phyloP scores from a whole-genome alignment of 305 asterid species.

The Rubia balearica region DNA sequence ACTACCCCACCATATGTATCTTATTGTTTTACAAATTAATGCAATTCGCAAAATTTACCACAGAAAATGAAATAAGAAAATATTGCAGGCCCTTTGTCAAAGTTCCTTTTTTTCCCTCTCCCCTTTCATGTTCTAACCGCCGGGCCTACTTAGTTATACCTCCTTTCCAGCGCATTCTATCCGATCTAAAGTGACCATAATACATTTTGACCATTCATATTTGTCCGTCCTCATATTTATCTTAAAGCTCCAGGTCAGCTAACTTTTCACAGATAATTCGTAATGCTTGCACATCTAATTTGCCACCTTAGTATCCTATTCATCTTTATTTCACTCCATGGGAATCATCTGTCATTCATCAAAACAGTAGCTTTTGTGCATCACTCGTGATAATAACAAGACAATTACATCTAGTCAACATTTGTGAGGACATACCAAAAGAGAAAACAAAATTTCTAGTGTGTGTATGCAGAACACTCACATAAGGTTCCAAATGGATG shows the following conservation, averaged over 20 bases:
- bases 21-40: too few relatives aligned
- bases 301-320: not conserved
- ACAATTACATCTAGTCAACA: not conserved
- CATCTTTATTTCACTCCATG: not conserved
- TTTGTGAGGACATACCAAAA: not conserved
- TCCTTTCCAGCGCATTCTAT: not conserved
- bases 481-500: slow-evolving; percentile 84
- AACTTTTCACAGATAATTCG: not conserved
- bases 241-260: not conserved
- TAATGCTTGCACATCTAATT: slow-evolving; percentile 3
- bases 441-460: not conserved
- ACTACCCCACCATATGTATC: not conserved
- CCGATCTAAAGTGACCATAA: not conserved
- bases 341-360: not conserved
- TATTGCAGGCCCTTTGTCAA: not conserved
- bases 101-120: not conserved
- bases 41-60: not conserved
- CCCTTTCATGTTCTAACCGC: not conserved
- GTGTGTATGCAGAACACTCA: slow-evolving; percentile 32
- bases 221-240: too few relatives aligned
- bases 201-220: not conserved
- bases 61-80: not conserved
- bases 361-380: not conserved
- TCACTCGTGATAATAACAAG: not conserved
- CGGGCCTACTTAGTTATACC: not conserved